Percentiles rank a stretch among this genome's conserved stretches.
phyloP scores from a whole-genome alignment of 768 basidiomycete species.

The Hericium rajendrae region DNA sequence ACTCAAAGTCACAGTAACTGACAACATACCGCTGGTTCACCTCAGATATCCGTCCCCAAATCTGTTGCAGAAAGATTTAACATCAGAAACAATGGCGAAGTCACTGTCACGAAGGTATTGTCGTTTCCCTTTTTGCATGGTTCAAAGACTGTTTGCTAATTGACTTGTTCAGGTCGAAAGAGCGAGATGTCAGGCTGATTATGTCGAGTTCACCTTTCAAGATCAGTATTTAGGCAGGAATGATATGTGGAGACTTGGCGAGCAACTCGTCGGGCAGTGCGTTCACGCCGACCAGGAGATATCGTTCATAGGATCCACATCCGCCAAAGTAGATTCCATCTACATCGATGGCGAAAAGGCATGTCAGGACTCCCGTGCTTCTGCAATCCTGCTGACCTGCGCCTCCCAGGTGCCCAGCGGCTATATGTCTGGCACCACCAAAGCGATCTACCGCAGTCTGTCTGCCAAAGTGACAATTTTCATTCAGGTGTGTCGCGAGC shows the following conservation, averaged over 20 bases:
- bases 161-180: conserved; percentile 51
- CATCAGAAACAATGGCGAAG: conserved; percentile 63
- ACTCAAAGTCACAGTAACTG: neutral
- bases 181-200: conserved; percentile 52
- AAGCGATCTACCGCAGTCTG: conserved; percentile 80
- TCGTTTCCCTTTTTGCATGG: neutral
- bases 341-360: conserved; percentile 65
- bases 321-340: conserved; percentile 74
- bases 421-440: conserved; percentile 73
- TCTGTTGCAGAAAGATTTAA: conserved; percentile 63
- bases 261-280: conserved; percentile 71
- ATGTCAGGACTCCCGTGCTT: conserved; percentile 7
- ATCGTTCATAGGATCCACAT: conserved; percentile 72
- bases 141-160: neutral
- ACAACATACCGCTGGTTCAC: neutral
- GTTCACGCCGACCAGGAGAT: conserved; percentile 80
- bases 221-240: conserved; percentile 94
- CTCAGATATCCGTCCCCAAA: conserved; percentile 66
- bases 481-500: conserved; percentile 91
- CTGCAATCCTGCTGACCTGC: neutral
- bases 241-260: conserved; percentile 94
- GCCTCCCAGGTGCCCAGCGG: conserved; percentile 63
- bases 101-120: conserved; percentile 58
- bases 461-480: conserved; percentile 91
- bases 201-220: conserved; percentile 85